These are phyloP conservation scores for Zymoseptoria tritici DNA, from an alignment of 2,329 filamentous ascomycete genomes.

Conservation along the genomic window DNA sequence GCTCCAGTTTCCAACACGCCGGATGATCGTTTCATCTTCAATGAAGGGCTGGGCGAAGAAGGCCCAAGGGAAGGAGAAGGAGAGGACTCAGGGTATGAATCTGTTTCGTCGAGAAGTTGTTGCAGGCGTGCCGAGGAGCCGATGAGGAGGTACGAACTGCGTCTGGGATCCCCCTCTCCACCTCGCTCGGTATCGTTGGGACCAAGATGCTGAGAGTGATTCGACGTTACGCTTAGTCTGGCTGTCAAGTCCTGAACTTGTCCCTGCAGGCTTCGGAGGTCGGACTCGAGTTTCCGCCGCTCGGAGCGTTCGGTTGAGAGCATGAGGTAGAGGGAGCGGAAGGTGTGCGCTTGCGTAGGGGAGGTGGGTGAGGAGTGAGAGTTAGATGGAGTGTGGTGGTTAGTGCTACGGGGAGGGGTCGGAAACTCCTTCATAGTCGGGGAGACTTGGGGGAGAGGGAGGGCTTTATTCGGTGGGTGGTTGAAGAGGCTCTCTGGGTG, in stretches of 20 bases:
- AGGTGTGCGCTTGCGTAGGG: constrained; percentile 19
- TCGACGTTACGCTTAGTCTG: constrained; percentile 19
- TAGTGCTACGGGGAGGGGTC: background rate
- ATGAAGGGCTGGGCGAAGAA: background rate
- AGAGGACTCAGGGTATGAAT: constrained; percentile 9
- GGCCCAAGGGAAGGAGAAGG: background rate
- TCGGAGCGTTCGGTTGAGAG: constrained; percentile 32
- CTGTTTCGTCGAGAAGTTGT: constrained; percentile 23
- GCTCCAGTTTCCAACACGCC: constrained; percentile 5
- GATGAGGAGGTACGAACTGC: constrained; percentile 22
- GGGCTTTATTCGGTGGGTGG: background rate
- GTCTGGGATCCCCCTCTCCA: background rate
- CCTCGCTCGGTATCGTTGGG: constrained; percentile 14
- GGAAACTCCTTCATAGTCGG: background rate
- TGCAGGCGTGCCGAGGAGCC: constrained; percentile 20
- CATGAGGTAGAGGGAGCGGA: constrained; percentile 32
- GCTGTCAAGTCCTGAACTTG: constrained; percentile 27
- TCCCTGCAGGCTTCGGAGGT: constrained; percentile 23
- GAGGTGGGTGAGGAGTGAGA: background rate
- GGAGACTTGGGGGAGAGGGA: constrained; percentile 1
- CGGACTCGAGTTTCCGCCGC: constrained; percentile 28
- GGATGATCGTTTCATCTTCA: constrained; percentile 1
- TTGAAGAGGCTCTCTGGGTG: constrained; percentile 4
- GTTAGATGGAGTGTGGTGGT: background rate
- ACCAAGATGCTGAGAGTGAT: constrained; percentile 14